phyloP scores from a whole-genome alignment of 148 eudicot genomes.

The Camellia sinensis region DNA sequence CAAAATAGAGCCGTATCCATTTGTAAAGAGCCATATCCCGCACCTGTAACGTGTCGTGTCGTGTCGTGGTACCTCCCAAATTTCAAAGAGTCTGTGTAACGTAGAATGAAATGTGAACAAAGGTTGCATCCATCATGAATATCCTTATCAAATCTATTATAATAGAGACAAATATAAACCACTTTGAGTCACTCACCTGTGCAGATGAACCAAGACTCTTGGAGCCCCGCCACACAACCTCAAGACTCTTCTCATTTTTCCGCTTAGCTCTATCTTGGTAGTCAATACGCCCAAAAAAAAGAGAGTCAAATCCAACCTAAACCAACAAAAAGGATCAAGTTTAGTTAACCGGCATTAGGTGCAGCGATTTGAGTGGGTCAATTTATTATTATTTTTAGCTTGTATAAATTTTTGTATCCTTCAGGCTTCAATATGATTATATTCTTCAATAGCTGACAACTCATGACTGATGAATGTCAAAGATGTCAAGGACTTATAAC shows the following conservation, averaged over 20 bases:
- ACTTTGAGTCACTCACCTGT: conserved; percentile 42
- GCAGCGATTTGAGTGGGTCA: background rate
- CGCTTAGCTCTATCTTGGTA: conserved; percentile 92
- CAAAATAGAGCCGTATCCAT: too few species aligned
- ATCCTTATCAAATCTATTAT: background rate
- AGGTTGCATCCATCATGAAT: background rate
- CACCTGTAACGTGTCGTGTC: too few species aligned
- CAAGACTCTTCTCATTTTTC: conserved; percentile 75
- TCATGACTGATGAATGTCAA: background rate
- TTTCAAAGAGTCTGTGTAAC: too few species aligned
- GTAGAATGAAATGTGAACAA: too few species aligned
- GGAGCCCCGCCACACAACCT: conserved; percentile 92
- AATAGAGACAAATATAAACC: background rate
- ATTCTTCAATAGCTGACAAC: background rate
- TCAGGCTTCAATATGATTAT: too few species aligned
- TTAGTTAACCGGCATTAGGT: background rate
- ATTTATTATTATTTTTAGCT: too few species aligned
- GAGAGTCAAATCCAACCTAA: conserved; percentile 97
- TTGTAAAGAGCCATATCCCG: too few species aligned
- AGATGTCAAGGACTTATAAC: background rate
- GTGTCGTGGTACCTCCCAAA: too few species aligned
- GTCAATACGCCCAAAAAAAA: conserved; percentile 89
- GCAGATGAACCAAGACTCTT: conserved; percentile 77
- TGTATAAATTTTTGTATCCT: too few species aligned
- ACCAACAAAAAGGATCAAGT: conserved; percentile 14